Base-by-base conservation (phyloP, 805 yeast species). In the Yamadazyma tumulicola region DNA sequence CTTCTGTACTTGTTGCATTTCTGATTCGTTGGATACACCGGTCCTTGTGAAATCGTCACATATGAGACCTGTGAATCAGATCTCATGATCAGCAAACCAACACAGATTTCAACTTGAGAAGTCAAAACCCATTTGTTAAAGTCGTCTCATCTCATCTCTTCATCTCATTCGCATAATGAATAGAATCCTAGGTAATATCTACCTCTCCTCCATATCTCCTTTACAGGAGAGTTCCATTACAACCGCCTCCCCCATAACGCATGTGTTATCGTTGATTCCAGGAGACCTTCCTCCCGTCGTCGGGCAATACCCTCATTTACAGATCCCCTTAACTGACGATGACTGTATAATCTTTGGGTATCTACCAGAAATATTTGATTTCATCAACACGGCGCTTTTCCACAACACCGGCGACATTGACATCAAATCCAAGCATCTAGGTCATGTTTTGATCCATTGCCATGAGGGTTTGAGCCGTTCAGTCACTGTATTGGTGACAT, bases 141-240 rank as follows among this genome's bases (percentile, higher is more conserved):
- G n/a, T n/a, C n/a, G n/a, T 25, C 28, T 10, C 31, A 17, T 15
- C 31, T 29, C 31, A 19, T 38, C 38, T 14, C 38, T 32, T n/a
- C n/a, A n/a, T n/a, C n/a, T n/a, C n/a, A n/a, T n/a, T 21, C 23
- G 9, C 23, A 38, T 20, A 19, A 26, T 72, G 39, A 68, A 75
- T 36, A 67, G 94, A 49, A 72, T 88, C n/a, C 57, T 85, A n/a
- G 95, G 94, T 17, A 80, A 81, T 6, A 71, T 91, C 2, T 85
- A 79, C 58, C 57, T 91, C 11, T 88, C 96, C 4, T 77, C 93
- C 1, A 64, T 81, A 14, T 75, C 74, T 32, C 84, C 95, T 0
- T 60, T 88, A 15, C 69, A 75, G 3, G 71, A 62, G 26, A 57
- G 67, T 10, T 77, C 82, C 27, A 17, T 14, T 6, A 57, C 85